Percentiles rank a stretch among this genome's conserved stretches.
These are phyloP conservation scores for Penstemon barbatus DNA, from an alignment of 257 asterid genomes.

Conservation along the genomic window DNA sequence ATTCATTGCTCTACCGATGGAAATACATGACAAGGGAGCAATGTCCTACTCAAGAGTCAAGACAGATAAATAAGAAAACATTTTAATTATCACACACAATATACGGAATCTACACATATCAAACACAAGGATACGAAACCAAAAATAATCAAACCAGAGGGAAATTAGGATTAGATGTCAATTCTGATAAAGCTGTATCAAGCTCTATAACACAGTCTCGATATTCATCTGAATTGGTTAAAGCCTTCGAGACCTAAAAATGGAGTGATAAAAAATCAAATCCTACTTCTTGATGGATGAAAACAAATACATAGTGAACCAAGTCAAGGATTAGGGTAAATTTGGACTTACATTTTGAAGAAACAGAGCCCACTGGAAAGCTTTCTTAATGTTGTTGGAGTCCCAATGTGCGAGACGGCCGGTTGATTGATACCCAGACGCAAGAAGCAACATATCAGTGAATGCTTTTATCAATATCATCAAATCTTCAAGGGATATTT, in stretches of 20 bases:
- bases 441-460: conserved; percentile 60
- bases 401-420: conserved; percentile 75
- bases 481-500: conserved; percentile 52
- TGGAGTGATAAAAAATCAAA: neutral
- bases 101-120: conserved; percentile 1
- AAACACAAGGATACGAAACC: neutral
- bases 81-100: neutral
- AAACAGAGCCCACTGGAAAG: conserved; percentile 70
- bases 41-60: conserved; percentile 56
- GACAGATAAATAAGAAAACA: neutral
- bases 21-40: conserved; percentile 46
- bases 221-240: conserved; percentile 48
- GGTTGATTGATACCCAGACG: conserved; percentile 76
- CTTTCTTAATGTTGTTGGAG: conserved; percentile 47
- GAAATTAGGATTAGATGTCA: conserved; percentile 44
- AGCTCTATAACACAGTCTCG: conserved; percentile 55
- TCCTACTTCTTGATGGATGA: neutral
- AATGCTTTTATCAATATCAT: conserved; percentile 50
- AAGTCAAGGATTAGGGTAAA: neutral
- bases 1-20: conserved; percentile 48
- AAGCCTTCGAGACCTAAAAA: conserved; percentile 49
- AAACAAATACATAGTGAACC: neutral
- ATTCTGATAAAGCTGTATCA: conserved; percentile 53
- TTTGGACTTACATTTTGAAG: conserved; percentile 48
- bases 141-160: conserved; percentile 55